These are phyloP conservation scores for Clonostachys sp. DNA, from an alignment of 2,329 filamentous ascomycete genomes.

Conservation along the genomic window DNA sequence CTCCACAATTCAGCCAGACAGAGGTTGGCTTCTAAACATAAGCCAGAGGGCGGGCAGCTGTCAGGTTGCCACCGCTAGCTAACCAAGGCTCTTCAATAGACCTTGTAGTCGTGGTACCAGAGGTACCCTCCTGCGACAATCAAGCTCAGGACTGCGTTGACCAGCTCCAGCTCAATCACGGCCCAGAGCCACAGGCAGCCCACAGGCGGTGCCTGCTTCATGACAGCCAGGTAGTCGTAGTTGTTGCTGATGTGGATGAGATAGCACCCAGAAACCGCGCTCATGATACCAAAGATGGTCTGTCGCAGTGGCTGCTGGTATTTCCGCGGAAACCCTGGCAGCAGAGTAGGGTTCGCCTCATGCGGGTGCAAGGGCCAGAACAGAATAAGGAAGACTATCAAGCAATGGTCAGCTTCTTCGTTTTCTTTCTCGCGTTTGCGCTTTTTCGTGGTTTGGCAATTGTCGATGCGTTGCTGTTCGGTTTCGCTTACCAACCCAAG, in stretches of 20 bases:
- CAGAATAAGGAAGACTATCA: constrained; percentile 47
- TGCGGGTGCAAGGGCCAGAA: constrained; percentile 55
- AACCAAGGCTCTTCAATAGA: too few species aligned
- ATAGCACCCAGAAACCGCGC: constrained; percentile 66
- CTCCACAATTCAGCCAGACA: too few species aligned
- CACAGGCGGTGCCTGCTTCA: constrained; percentile 87
- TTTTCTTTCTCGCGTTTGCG: neutral
- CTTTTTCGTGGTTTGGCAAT: neutral
- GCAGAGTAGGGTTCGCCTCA: constrained; percentile 36
- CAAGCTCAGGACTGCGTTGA: constrained; percentile 56
- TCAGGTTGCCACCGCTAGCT: too few species aligned
- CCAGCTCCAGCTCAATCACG: constrained; percentile 77
- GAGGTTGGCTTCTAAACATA: too few species aligned
- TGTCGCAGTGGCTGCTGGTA: constrained; percentile 48
- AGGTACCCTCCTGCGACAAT: constrained; percentile 37
- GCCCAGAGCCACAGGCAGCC: constrained; percentile 93
- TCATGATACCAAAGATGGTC: constrained; percentile 57
- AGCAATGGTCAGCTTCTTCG: neutral
- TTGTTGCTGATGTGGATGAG: constrained; percentile 78
- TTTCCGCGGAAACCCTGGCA: constrained; percentile 42
- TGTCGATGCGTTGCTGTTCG: neutral
- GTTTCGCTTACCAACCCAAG: constrained; percentile 40
- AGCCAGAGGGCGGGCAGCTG: too few species aligned
- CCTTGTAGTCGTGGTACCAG: constrained; percentile 16
- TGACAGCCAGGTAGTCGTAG: constrained; percentile 77